Percentiles rank a stretch among this genome's conserved stretches.
Conservation (phyloP, 345 rosid species). For the Sisymbrium irio region DNA sequence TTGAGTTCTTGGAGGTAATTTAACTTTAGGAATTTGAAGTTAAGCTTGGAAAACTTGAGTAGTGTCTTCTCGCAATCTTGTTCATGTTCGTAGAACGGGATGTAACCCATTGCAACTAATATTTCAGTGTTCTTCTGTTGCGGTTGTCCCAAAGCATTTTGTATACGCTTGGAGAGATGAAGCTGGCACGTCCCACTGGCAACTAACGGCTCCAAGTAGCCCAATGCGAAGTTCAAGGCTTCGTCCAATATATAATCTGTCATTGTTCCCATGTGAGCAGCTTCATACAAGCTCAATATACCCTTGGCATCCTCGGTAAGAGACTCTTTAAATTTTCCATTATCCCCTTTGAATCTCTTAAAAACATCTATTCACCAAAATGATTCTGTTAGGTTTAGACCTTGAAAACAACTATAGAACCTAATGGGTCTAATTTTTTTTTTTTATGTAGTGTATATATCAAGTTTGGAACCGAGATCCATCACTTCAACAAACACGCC, state of each 20-base stretch:
- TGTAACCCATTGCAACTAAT: neutral
- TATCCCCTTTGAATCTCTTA: conserved; percentile 20
- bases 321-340: conserved; percentile 25
- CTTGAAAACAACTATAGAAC: no score
- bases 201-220: conserved; percentile 1
- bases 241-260: conserved; percentile 38
- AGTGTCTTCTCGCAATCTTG: neutral
- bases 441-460: no score
- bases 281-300: conserved; percentile 40
- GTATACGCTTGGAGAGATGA: conserved; percentile 4
- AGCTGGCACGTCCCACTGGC: neutral
- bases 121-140: neutral
- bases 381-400: neutral
- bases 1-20: neutral
- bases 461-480: no score
- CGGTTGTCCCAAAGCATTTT: neutral
- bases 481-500: no score
- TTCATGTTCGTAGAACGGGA: neutral
- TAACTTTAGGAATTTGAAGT: neutral
- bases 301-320: conserved; percentile 30
- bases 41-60: neutral
- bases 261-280: conserved; percentile 21
- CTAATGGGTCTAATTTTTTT: no score
- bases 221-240: conserved; percentile 17
- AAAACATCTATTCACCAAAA: conserved; percentile 30